Conservation (phyloP, 1,284 basidiomycete species). For the Microbotryum intermedium region DNA sequence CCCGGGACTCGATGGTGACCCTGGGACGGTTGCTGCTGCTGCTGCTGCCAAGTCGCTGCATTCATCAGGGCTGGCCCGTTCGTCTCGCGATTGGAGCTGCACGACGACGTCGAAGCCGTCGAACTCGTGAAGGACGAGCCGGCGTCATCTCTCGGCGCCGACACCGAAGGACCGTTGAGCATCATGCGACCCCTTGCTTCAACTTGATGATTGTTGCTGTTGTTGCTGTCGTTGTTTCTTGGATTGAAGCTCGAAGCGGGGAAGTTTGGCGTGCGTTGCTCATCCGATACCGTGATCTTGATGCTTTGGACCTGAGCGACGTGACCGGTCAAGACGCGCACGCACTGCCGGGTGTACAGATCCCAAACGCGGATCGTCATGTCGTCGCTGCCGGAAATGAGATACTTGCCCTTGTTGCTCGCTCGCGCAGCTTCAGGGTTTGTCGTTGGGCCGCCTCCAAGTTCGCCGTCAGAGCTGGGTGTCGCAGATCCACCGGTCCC, state of each 20-base stretch:
- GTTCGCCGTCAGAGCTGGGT: conserved; percentile 8
- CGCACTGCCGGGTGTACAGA: conserved; percentile 66
- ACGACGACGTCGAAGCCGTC: too few relatives aligned
- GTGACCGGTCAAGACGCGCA: conserved; percentile 80
- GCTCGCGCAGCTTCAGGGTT: conserved; percentile 27
- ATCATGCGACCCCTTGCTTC: neutral
- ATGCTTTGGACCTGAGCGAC: conserved; percentile 92
- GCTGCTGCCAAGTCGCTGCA: neutral
- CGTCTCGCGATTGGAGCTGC: too few relatives aligned
- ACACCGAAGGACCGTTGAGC: too few relatives aligned
- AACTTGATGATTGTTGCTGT: neutral
- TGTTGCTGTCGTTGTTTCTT: neutral
- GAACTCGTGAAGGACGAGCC: too few relatives aligned
- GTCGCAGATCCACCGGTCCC: conserved; percentile 1
- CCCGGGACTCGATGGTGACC: neutral
- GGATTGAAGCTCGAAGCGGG: conserved; percentile 18
- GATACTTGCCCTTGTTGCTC: conserved; percentile 53
- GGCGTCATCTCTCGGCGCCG: too few relatives aligned
- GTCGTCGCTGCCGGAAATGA: conserved; percentile 95
- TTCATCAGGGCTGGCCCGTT: too few relatives aligned
- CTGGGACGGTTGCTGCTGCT: neutral
- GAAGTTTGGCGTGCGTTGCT: conserved; percentile 28
- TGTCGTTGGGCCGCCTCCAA: conserved; percentile 20
- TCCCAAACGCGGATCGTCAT: conserved; percentile 93
- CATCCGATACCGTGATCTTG: conserved; percentile 43